phyloP scores from a whole-genome alignment of 768 basidiomycete species.

The Lyophyllum decastes region DNA sequence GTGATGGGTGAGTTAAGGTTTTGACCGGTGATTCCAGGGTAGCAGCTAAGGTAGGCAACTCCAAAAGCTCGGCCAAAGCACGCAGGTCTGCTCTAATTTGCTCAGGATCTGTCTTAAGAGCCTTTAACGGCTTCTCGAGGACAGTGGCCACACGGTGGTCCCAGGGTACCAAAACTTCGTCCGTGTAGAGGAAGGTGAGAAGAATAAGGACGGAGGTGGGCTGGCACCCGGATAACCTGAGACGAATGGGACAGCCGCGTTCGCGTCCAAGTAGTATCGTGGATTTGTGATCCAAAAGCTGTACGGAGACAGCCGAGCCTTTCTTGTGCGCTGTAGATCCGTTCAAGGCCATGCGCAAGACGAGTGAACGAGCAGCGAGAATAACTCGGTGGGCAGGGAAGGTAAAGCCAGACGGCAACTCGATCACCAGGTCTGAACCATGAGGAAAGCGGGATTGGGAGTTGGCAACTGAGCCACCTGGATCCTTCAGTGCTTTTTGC shows the following conservation, averaged over 20 bases:
- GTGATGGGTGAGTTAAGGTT: conserved; percentile 45
- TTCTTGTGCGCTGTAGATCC: conserved; percentile 31
- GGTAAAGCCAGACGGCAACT: conserved; percentile 37
- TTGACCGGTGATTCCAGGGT: conserved; percentile 67
- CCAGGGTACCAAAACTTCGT: conserved; percentile 82
- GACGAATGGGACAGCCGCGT: conserved; percentile 16
- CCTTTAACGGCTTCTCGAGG: conserved; percentile 40
- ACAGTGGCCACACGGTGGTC: conserved; percentile 63
- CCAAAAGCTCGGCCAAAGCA: conserved; percentile 55
- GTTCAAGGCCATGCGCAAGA: conserved; percentile 44
- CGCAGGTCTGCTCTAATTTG: conserved; percentile 67
- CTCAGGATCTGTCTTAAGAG: conserved; percentile 40
- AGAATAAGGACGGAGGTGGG: conserved; percentile 73
- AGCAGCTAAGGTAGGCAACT: conserved; percentile 52
- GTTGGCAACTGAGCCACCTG: conserved; percentile 6
- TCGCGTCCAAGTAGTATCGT: not conserved
- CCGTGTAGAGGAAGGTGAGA: conserved; percentile 86
- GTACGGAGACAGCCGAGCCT: conserved; percentile 30
- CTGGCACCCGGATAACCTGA: conserved; percentile 57
- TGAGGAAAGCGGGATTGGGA: conserved; percentile 29
- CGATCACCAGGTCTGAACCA: conserved; percentile 67
- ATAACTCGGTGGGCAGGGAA: conserved; percentile 69
- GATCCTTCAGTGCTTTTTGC: conserved; percentile 22
- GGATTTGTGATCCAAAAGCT: conserved; percentile 16
- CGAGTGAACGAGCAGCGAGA: conserved; percentile 59